A percentile compares a stretch with the other conserved stretches of the same genome.
Conservation (phyloP, 2,329 filamentous ascomycete genomes). For the Botrytis tulipae region DNA sequence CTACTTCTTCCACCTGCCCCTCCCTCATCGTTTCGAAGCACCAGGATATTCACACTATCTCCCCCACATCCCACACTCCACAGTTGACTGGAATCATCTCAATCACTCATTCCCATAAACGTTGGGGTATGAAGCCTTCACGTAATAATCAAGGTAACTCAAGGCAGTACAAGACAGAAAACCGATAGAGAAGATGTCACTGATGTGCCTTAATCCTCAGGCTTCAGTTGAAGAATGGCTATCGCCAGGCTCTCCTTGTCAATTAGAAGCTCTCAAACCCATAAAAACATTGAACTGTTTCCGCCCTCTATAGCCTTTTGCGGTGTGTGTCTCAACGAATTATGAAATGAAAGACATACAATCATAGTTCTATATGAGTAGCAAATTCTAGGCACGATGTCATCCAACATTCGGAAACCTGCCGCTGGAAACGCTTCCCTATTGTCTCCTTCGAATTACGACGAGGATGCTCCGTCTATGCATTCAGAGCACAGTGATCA, state of each 20-base stretch:
- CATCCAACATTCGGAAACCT: slow-evolving; percentile 14
- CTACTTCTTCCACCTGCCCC: neutral
- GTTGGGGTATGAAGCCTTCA: neutral
- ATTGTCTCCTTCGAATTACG: slow-evolving; percentile 35
- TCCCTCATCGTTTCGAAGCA: neutral
- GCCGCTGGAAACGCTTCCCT: slow-evolving; percentile 29
- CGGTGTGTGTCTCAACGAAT: neutral
- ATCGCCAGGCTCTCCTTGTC: neutral
- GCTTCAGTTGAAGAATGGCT: neutral
- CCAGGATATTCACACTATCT: neutral
- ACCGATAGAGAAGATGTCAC: neutral
- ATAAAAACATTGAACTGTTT: neutral
- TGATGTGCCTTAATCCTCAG: neutral
- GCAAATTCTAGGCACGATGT: slow-evolving; percentile 18
- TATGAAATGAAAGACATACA: neutral
- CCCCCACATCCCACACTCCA: neutral
- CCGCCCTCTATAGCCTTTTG: neutral
- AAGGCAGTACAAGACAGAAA: neutral
- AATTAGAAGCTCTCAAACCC: neutral
- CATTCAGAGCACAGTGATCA: slow-evolving; percentile 64
- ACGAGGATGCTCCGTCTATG: slow-evolving; percentile 61
- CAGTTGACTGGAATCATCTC: neutral
- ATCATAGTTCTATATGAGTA: neutral
- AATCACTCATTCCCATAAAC: neutral
- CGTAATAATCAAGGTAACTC: neutral